Percentiles rank a stretch among this genome's conserved stretches.
Evolutionary conservation across 352 stramenopile genomes (phyloP).

Genomic region (Globisporangium uncinulatum): DNA sequence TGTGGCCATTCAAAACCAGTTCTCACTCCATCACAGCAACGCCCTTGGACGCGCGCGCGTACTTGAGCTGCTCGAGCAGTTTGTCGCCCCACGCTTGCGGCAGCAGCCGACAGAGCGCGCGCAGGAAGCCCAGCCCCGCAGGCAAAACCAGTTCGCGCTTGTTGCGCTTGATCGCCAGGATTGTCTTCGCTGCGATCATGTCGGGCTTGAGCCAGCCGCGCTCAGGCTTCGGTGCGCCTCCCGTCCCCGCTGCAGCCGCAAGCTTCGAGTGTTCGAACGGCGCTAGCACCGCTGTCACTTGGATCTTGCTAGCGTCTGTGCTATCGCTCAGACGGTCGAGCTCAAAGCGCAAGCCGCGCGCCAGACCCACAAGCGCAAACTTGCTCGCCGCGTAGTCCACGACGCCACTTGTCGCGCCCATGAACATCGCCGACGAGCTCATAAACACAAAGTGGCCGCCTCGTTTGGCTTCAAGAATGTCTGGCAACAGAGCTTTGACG

Average conservation of each 20-base stretch:
- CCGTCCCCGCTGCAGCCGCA: neutral
- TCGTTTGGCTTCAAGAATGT: slow-evolving; percentile 5
- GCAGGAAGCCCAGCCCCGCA: slow-evolving; percentile 4
- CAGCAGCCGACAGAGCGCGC: slow-evolving; percentile 5
- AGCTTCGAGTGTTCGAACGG: slow-evolving; percentile 11
- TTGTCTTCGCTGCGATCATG: slow-evolving; percentile 6
- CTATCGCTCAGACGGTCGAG: slow-evolving; percentile 1
- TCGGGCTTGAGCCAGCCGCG: slow-evolving; percentile 14
- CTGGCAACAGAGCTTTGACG: slow-evolving; percentile 11
- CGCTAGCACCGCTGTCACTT: slow-evolving; percentile 10
- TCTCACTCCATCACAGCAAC: neutral
- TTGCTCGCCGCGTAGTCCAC: slow-evolving; percentile 17
- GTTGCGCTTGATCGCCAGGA: slow-evolving; percentile 13
- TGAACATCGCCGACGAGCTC: slow-evolving; percentile 11
- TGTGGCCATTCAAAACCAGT: neutral
- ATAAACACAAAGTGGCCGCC: slow-evolving; percentile 16
- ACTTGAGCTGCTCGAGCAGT: slow-evolving; percentile 15
- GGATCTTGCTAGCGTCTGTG: neutral
- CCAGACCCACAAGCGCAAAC: slow-evolving; percentile 10
- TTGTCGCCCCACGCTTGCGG: slow-evolving; percentile 16
- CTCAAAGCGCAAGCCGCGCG: slow-evolving; percentile 9
- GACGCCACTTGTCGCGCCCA: slow-evolving; percentile 3
- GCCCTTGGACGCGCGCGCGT: slow-evolving; percentile 3
- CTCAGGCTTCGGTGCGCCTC: slow-evolving; percentile 2
- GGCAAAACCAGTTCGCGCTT: slow-evolving; percentile 14